phyloP scores from a whole-genome alignment of 495 filamentous ascomycete species.

The Penicillium lagena region DNA sequence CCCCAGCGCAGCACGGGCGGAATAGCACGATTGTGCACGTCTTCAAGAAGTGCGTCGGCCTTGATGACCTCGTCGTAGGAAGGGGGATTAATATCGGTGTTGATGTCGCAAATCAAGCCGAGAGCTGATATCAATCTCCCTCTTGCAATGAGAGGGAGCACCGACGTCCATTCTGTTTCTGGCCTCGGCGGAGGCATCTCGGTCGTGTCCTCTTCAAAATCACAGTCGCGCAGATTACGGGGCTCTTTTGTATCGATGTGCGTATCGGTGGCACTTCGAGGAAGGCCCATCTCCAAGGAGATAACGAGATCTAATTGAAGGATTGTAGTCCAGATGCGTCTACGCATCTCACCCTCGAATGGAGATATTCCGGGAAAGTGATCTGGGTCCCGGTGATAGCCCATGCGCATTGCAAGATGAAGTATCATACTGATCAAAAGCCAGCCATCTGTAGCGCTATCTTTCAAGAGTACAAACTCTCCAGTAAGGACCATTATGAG shows the following conservation, averaged over 20 bases:
- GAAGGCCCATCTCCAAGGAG: slow-evolving; percentile 25
- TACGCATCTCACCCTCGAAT: slow-evolving; percentile 25
- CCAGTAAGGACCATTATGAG: slow-evolving; percentile 18
- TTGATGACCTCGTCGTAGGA: slow-evolving; percentile 29
- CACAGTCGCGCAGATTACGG: slow-evolving; percentile 23
- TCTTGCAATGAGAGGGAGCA: slow-evolving; percentile 25
- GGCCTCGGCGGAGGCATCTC: slow-evolving; percentile 24
- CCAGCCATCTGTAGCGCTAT: slow-evolving; percentile 13
- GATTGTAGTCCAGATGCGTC: slow-evolving; percentile 20
- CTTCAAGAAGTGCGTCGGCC: slow-evolving; percentile 26
- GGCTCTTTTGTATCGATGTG: slow-evolving; percentile 26
- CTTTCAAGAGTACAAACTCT: slow-evolving; percentile 11
- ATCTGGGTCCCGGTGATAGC: slow-evolving; percentile 24
- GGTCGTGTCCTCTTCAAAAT: slow-evolving; percentile 21
- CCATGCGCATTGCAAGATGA: slow-evolving; percentile 22
- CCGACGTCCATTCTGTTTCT: slow-evolving; percentile 20
- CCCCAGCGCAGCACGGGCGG: slow-evolving; percentile 9
- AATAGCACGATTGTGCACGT: slow-evolving; percentile 11
- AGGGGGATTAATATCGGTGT: slow-evolving; percentile 13
- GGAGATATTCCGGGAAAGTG: slow-evolving; percentile 16
- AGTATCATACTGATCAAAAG: slow-evolving; percentile 16
- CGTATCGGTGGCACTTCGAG: slow-evolving; percentile 19
- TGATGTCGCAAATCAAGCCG: slow-evolving; percentile 23
- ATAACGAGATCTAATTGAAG: slow-evolving; percentile 19
- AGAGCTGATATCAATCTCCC: slow-evolving; percentile 24